Percentiles rank a stretch among this genome's conserved stretches.
Conservation (phyloP, 805 yeast species). For the Sugiyamaella boreocaroliniensis region DNA sequence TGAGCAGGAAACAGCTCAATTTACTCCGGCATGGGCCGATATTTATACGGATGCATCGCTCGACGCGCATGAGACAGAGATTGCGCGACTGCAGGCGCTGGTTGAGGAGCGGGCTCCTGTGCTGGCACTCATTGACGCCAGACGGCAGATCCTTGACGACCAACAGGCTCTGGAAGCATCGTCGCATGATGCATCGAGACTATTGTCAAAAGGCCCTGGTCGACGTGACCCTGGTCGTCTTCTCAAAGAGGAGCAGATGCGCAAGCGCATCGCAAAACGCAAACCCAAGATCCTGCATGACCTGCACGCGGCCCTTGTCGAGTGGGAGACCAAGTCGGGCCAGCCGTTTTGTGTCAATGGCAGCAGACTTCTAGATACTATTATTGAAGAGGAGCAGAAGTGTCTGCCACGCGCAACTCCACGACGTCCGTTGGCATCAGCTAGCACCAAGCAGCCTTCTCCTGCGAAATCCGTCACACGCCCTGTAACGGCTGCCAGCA, state of each 20-base stretch:
- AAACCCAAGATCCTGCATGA: constrained; percentile 57
- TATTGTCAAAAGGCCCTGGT: constrained; percentile 49
- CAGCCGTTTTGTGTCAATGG: constrained; percentile 39
- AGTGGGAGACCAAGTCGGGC: constrained; percentile 38
- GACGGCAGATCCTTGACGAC: constrained; percentile 21
- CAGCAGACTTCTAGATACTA: constrained; percentile 39
- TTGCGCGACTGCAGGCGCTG: constrained; percentile 45
- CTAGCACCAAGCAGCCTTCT: neutral
- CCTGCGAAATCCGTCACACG: neutral
- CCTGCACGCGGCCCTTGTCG: constrained; percentile 41
- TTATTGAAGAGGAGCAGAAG: constrained; percentile 16
- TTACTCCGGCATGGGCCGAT: constrained; percentile 39
- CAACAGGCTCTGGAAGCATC: constrained; percentile 59
- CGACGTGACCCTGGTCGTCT: constrained; percentile 55
- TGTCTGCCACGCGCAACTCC: constrained; percentile 1
- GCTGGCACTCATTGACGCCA: constrained; percentile 42
- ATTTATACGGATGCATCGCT: constrained; percentile 55
- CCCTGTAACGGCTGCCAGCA: neutral
- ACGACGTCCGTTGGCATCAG: neutral
- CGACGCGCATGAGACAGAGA: constrained; percentile 57
- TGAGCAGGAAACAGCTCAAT: constrained; percentile 42
- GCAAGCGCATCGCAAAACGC: constrained; percentile 60
- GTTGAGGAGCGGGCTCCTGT: constrained; percentile 48
- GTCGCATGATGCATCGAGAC: constrained; percentile 71
- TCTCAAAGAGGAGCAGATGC: constrained; percentile 68